phyloP scores from a whole-genome alignment of 805 yeast species.

The Candida maesae region DNA sequence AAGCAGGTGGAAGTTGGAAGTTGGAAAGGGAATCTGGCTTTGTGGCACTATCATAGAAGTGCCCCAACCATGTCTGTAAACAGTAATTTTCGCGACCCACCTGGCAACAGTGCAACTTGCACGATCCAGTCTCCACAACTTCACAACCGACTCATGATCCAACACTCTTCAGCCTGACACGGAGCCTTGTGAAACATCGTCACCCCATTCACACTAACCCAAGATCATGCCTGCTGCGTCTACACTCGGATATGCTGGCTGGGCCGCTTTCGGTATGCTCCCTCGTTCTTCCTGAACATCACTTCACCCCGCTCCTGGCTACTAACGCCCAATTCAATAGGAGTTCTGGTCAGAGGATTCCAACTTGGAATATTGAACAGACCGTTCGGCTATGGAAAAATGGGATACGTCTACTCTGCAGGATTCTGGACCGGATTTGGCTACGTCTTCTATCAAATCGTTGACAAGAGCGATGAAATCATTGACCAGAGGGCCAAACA shows the following conservation, averaged over 20 bases:
- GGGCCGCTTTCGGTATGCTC: slow-evolving; percentile 37
- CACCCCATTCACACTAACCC: too few relatives aligned
- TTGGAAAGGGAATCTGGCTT: neutral
- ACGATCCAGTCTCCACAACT: too few relatives aligned
- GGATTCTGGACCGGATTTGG: slow-evolving; percentile 42
- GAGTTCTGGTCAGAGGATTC: slow-evolving; percentile 40
- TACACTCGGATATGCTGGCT: slow-evolving; percentile 30
- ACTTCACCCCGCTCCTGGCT: neutral
- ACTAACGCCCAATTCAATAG: slow-evolving; percentile 17
- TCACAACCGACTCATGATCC: too few relatives aligned
- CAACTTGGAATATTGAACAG: slow-evolving; percentile 42
- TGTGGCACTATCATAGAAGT: slow-evolving; percentile 2
- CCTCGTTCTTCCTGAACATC: neutral
- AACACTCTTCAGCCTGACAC: too few relatives aligned
- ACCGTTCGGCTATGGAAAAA: slow-evolving; percentile 34
- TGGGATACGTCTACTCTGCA: slow-evolving; percentile 42
- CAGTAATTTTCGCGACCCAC: too few relatives aligned
- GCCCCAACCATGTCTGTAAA: too few relatives aligned
- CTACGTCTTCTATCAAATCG: slow-evolving; percentile 35
- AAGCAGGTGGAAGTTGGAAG: neutral
- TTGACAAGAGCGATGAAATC: slow-evolving; percentile 35
- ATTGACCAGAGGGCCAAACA: slow-evolving; percentile 35
- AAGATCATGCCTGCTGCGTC: slow-evolving; percentile 22
- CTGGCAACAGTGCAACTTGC: too few relatives aligned
- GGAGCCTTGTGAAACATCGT: too few relatives aligned